Evolutionary conservation across 768 basidiomycete genomes (phyloP).

Genomic region (Leccinum barrowsii): DNA sequence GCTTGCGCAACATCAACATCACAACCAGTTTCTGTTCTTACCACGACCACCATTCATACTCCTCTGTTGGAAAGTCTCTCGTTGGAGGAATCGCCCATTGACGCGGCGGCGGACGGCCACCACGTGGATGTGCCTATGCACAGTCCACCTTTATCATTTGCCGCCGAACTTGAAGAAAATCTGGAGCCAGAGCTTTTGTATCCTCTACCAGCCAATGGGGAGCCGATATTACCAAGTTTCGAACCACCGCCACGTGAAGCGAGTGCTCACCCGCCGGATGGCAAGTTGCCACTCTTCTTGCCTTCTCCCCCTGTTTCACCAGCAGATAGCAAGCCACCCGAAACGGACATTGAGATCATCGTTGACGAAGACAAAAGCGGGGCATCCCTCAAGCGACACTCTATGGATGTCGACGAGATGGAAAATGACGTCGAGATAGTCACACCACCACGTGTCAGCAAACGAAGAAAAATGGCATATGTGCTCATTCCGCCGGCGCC

Average conservation of each 20-base stretch:
- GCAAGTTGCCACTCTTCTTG: constrained; percentile 44
- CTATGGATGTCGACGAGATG: constrained; percentile 12
- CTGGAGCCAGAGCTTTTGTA: constrained; percentile 7
- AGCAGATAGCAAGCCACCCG: constrained; percentile 15
- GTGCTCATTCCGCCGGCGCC: constrained; percentile 30
- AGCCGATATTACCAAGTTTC: constrained; percentile 3
- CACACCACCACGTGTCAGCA: constrained; percentile 10
- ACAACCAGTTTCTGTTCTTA: constrained; percentile 5
- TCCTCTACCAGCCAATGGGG: constrained; percentile 2
- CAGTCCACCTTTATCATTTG: constrained; percentile 13
- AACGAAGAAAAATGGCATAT: constrained; percentile 27
- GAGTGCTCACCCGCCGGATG: constrained; percentile 8
- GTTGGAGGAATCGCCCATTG: constrained; percentile 14
- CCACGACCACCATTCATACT: constrained; percentile 14
- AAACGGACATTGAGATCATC: constrained; percentile 20
- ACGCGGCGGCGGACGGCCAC: not conserved
- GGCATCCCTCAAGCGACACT: constrained; percentile 21
- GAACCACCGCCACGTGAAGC: constrained; percentile 11
- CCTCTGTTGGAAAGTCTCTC: constrained; percentile 22
- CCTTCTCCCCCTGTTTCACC: constrained; percentile 44
- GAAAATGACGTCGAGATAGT: constrained; percentile 1
- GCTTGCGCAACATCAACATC: constrained; percentile 2
- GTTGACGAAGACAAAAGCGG: constrained; percentile 2
- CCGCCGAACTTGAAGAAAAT: constrained; percentile 6
- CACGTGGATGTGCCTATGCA: constrained; percentile 22